Conservation (phyloP, 495 filamentous ascomycete species). For the Penicillium cataractarum region DNA sequence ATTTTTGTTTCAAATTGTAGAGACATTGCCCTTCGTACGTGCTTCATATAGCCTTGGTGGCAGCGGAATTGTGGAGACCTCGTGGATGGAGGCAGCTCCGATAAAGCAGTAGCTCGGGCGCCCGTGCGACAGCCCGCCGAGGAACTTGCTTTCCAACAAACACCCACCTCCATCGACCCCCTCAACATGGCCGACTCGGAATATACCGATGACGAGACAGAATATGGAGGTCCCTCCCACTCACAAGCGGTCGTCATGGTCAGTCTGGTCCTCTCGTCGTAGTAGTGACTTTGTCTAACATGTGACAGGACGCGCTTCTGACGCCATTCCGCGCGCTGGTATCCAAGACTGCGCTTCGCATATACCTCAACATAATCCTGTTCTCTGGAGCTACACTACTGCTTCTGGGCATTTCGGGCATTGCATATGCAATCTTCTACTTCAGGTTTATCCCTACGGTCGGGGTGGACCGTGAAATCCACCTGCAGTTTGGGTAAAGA, state of each 20-base stretch:
- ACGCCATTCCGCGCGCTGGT: conserved; percentile 51
- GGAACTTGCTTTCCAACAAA: conserved; percentile 20
- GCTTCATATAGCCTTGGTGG: not conserved
- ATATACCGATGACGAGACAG: conserved; percentile 33
- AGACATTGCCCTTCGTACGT: not conserved
- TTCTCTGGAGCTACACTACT: conserved; percentile 59
- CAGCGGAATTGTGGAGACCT: not conserved
- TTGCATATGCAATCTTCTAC: conserved; percentile 81
- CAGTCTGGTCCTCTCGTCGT: conserved; percentile 1
- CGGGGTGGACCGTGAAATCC: conserved; percentile 64
- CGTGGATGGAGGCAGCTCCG: not conserved
- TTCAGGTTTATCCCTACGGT: conserved; percentile 77
- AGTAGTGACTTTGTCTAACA: conserved; percentile 14
- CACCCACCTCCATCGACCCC: not conserved
- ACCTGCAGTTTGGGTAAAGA: conserved; percentile 81
- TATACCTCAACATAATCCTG: conserved; percentile 72
- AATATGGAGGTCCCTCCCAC: conserved; percentile 20
- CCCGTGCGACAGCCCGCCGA: not conserved
- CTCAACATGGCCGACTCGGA: conserved; percentile 35
- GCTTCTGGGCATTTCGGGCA: conserved; percentile 63
- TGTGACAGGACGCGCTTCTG: conserved; percentile 36
- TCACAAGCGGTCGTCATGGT: conserved; percentile 23
- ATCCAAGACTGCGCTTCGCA: conserved; percentile 68
- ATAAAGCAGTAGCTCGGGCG: conserved; percentile 9
- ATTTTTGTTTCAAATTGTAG: not conserved